A percentile compares a stretch with the other conserved stretches of the same genome.
These are phyloP conservation scores for Chara braunii DNA, from an alignment of 139 green algal species.

Conservation along the genomic window DNA sequence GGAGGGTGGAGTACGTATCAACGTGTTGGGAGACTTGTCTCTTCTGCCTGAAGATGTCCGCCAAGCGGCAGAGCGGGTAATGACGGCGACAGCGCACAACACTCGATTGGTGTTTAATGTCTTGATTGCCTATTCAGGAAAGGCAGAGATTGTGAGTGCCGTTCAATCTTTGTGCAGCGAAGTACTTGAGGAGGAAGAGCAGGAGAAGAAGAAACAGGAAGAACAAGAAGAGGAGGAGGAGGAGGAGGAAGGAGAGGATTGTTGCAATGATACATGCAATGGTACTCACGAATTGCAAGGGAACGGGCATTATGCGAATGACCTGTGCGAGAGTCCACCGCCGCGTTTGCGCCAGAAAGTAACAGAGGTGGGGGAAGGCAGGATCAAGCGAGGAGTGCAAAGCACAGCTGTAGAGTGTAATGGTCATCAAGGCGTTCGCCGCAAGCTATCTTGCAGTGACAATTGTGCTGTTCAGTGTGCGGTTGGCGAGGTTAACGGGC, in stretches of 20 bases:
- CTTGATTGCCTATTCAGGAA: constrained; percentile 81
- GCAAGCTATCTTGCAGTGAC: not conserved
- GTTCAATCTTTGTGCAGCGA: constrained; percentile 22
- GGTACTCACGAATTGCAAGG: too few species aligned
- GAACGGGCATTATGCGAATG: too few species aligned
- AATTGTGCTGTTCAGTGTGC: not conserved
- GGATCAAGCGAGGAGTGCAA: too few species aligned
- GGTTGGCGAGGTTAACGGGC: not conserved
- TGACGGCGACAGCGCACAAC: constrained; percentile 51
- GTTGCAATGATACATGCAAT: too few species aligned
- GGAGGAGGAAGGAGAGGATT: too few species aligned
- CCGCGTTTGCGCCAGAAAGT: too few species aligned
- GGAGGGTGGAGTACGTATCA: constrained; percentile 58
- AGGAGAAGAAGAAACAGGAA: not conserved
- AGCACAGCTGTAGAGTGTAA: too few species aligned
- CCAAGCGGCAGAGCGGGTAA: constrained; percentile 57
- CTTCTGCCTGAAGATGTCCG: constrained; percentile 59
- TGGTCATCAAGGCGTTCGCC: not conserved
- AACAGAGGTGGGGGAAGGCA: too few species aligned
- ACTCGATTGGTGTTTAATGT: constrained; percentile 68
- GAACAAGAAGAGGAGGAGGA: too few species aligned
- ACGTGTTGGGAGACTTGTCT: constrained; percentile 67
- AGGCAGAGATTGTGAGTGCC: constrained; percentile 56
- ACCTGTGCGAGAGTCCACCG: too few species aligned
- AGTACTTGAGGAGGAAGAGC: constrained; percentile 12